Evolutionary conservation across 116 monocot genomes (phyloP).

Genomic region (Trichopus zeylanicus): DNA sequence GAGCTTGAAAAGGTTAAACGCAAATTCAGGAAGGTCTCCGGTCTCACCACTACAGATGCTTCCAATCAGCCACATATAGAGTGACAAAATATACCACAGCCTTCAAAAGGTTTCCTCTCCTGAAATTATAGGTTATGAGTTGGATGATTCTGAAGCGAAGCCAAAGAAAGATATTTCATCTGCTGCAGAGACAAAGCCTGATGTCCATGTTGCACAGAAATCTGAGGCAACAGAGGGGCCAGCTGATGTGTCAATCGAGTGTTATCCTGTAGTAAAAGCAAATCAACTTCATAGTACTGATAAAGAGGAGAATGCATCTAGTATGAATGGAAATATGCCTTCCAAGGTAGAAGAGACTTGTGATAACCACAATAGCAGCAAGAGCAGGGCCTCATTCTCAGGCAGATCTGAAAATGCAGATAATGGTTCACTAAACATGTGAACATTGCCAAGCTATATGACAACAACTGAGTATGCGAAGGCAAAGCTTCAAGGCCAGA

Average conservation of each 20-base stretch:
- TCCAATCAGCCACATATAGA: slow-evolving; percentile 28
- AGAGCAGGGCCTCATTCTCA: slow-evolving; percentile 74
- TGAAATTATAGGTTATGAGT: slow-evolving; percentile 10
- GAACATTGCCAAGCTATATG: slow-evolving; percentile 75
- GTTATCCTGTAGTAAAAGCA: slow-evolving; percentile 7
- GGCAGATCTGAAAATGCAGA: slow-evolving; percentile 44
- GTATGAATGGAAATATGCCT: slow-evolving; percentile 16
- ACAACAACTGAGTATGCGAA: slow-evolving; percentile 70
- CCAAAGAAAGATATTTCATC: slow-evolving; percentile 10
- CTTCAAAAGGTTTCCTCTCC: slow-evolving; percentile 11
- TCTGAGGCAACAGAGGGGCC: slow-evolving; percentile 8
- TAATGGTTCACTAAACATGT: slow-evolving; percentile 35
- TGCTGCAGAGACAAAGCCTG: slow-evolving; percentile 12
- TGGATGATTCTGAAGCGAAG: slow-evolving; percentile 25
- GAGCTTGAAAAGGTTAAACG: slow-evolving; percentile 90
- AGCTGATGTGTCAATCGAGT: slow-evolving; percentile 8
- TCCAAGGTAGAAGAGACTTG: slow-evolving; percentile 36
- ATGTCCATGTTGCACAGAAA: slow-evolving; percentile 11
- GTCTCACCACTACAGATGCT: slow-evolving; percentile 27
- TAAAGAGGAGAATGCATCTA: slow-evolving; percentile 28
- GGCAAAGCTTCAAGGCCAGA: slow-evolving; percentile 60
- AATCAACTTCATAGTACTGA: slow-evolving; percentile 19
- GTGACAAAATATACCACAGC: slow-evolving; percentile 19
- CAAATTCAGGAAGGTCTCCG: slow-evolving; percentile 69
- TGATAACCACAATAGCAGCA: slow-evolving; percentile 38